Evolutionary conservation across 2,329 filamentous ascomycete genomes (phyloP).

Genomic region (Huntiella bhutanensis): DNA sequence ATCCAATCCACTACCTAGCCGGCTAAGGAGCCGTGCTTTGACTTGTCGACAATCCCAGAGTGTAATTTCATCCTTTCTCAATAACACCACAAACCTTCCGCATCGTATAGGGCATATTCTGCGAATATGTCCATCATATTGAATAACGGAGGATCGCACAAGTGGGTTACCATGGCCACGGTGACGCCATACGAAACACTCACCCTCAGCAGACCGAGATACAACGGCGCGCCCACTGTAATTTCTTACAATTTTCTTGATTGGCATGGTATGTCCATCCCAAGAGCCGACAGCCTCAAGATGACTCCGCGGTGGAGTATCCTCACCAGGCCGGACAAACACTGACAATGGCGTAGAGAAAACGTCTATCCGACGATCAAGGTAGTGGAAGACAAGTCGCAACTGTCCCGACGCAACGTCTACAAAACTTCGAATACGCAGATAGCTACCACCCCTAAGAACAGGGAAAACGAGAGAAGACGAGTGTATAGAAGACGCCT

Average conservation of each 20-base stretch:
- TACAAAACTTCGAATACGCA: not conserved
- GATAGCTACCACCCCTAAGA: not conserved
- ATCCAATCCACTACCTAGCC: conserved; percentile 23
- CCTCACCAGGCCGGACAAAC: conserved; percentile 49
- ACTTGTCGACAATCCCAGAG: conserved; percentile 60
- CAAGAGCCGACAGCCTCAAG: conserved; percentile 47
- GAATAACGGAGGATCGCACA: conserved; percentile 46
- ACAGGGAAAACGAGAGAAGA: conserved; percentile 29
- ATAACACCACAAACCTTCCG: conserved; percentile 62
- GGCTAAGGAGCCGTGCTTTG: conserved; percentile 37
- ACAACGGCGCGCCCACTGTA: conserved; percentile 63
- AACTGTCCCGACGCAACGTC: conserved; percentile 3
- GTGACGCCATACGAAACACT: conserved; percentile 72
- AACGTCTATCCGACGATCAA: conserved; percentile 69
- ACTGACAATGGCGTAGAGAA: conserved; percentile 62
- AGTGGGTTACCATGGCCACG: conserved; percentile 19
- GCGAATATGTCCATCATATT: conserved; percentile 52
- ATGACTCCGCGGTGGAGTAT: conserved; percentile 35
- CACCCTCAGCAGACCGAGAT: conserved; percentile 59
- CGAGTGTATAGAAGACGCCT: conserved; percentile 24
- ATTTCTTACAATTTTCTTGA: conserved; percentile 76
- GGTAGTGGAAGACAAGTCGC: conserved; percentile 58
- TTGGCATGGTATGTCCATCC: conserved; percentile 65
- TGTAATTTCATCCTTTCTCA: conserved; percentile 50
- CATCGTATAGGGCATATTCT: conserved; percentile 61